Percentiles rank a stretch among this genome's conserved stretches.
phyloP scores from a whole-genome alignment of 2,329 filamentous ascomycete species.

The Sclerotinia glacialis region DNA sequence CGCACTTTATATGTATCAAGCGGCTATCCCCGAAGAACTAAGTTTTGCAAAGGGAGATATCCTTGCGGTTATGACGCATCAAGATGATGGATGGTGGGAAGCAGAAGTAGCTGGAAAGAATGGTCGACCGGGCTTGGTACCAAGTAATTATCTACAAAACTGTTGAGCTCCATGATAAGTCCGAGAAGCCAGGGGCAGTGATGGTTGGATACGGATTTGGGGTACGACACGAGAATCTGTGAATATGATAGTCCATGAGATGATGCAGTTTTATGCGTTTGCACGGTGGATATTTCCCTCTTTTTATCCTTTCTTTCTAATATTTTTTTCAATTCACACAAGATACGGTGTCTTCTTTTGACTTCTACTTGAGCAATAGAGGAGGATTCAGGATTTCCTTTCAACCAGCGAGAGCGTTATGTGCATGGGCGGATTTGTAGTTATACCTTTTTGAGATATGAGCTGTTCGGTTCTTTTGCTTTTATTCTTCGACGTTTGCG shows the following conservation, averaged over 20 bases:
- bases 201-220: conserved; percentile 2
- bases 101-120: conserved; percentile 78
- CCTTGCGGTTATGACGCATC: conserved; percentile 80
- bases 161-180: conserved; percentile 29
- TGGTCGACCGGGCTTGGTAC: conserved; percentile 59
- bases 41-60: conserved; percentile 91
- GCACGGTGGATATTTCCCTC: neutral
- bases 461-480: neutral
- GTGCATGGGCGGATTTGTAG: conserved; percentile 12
- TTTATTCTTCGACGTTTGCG: neutral
- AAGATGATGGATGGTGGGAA: conserved; percentile 99
- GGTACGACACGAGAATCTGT: conserved; percentile 7
- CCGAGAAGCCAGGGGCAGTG: neutral
- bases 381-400: neutral
- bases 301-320: conserved; percentile 3
- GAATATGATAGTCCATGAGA: conserved; percentile 10
- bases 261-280: neutral
- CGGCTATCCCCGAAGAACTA: conserved; percentile 92
- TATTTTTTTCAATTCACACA: neutral
- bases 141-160: conserved; percentile 61
- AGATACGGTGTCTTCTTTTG: neutral
- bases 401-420: conserved; percentile 11
- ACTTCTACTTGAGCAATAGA: neutral
- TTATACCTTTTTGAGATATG: conserved; percentile 17
- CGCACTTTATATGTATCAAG: conserved; percentile 89